Evolutionary conservation across 495 filamentous ascomycete species (phyloP).

Genomic region (Podospora pseudopauciseta): DNA sequence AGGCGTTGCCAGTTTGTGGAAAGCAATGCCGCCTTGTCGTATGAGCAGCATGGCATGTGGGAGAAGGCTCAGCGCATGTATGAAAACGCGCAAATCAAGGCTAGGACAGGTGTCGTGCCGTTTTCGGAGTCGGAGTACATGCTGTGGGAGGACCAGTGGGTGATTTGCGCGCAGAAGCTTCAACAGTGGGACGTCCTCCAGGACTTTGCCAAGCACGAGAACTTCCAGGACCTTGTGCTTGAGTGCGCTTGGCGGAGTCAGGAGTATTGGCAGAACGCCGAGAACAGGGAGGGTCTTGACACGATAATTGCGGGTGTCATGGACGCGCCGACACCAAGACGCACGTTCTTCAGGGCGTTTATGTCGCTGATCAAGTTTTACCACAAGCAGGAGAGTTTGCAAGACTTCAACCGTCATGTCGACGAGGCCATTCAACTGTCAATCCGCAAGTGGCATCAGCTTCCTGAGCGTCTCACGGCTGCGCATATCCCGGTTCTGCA

Average conservation of each 20-base stretch:
- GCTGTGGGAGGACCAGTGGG: conserved; percentile 99
- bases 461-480: conserved; percentile 88
- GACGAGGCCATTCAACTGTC: conserved; percentile 96
- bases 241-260: conserved; percentile 92
- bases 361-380: conserved; percentile 93
- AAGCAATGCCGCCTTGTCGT: conserved; percentile 93
- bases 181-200: conserved; percentile 98
- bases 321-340: conserved; percentile 89
- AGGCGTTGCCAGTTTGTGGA: conserved; percentile 92
- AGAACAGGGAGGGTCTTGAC: conserved; percentile 84
- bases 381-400: conserved; percentile 72
- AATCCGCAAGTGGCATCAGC: conserved; percentile 96
- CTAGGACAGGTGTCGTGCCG: conserved; percentile 83
- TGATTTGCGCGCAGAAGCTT: conserved; percentile 93
- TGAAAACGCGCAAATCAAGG: conserved; percentile 94
- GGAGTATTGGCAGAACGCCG: conserved; percentile 83
- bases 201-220: conserved; percentile 99
- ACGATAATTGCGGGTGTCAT: conserved; percentile 90
- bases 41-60: conserved; percentile 99
- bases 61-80: conserved; percentile 96
- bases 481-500: conserved; percentile 93
- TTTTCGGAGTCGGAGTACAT: conserved; percentile 97
- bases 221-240: conserved; percentile 92
- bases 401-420: conserved; percentile 82
- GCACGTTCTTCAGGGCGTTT: conserved; percentile 96